These are phyloP conservation scores for Filobasidium floriforme DNA, from an alignment of 768 basidiomycete genomes.

Conservation along the genomic window DNA sequence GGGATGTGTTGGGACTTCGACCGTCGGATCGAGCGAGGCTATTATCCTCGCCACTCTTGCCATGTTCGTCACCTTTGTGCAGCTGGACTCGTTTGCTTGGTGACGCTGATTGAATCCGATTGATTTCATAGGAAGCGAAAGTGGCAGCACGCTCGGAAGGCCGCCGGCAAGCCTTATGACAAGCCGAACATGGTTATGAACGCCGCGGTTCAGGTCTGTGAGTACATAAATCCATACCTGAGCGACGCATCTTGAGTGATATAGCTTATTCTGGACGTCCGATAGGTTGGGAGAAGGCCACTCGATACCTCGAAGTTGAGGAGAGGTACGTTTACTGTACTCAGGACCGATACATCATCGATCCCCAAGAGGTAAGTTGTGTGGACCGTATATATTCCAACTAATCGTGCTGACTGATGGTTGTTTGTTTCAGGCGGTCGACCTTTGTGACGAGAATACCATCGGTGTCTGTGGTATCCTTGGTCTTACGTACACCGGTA, in stretches of 20 bases:
- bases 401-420: neutral
- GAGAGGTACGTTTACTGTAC: constrained; percentile 39
- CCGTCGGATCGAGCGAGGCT: constrained; percentile 25
- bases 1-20: constrained; percentile 23
- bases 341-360: constrained; percentile 33
- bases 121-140: constrained; percentile 14
- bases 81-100: neutral
- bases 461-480: constrained; percentile 36
- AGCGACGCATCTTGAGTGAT: neutral
- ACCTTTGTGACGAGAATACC: constrained; percentile 44
- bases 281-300: constrained; percentile 43
- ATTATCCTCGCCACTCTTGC: constrained; percentile 24
- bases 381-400: too few relatives aligned
- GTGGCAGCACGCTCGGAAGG: constrained; percentile 20
- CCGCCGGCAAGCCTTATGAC: constrained; percentile 22
- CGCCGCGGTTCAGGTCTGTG: constrained; percentile 32
- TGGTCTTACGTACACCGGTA: constrained; percentile 19
- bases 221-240: constrained; percentile 18
- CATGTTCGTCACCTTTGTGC: neutral
- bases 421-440: constrained; percentile 17
- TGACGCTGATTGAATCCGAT: neutral
- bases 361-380: constrained; percentile 36
- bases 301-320: constrained; percentile 39
- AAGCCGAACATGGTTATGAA: constrained; percentile 32
- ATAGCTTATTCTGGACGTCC: neutral